Evolutionary conservation across 163 green algal species (phyloP), one percentile per base, ranked within the genome.

Genomic region (Chlorella variabilis): DNA sequence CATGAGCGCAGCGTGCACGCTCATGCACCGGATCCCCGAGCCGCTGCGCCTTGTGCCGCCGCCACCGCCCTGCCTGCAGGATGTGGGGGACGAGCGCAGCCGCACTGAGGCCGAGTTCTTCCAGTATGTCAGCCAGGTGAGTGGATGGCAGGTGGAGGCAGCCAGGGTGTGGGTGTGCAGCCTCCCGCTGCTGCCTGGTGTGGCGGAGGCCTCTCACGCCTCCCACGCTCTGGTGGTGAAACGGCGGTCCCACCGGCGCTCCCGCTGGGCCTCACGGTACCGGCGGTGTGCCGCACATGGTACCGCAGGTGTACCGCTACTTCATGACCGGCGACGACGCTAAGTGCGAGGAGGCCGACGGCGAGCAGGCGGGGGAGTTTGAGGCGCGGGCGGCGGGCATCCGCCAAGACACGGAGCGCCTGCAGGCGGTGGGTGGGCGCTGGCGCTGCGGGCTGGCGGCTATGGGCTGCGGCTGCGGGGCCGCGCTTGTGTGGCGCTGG

Each of bases 251-350:
- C 31, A 2, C 41, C 31, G 15, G 25, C 6, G 41, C 31, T 5
- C 61, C 11, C 7, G 5, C 4, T 45, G 33, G 27, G 31, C 62
- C 11, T 70, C 45, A 29, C 23, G 54, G 23, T 63, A 63, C 54
- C n/a, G n/a, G n/a, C n/a, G n/a, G n/a, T n/a, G n/a, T n/a, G n/a
- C n/a, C 23, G 54, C 54, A 63, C 20, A 67, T 67, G 29, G 59
- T 39, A 67, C 67, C 4, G 13, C 49, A 80, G 73, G 73, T 80
- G 0, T 98, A 98, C 85, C 67, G 78, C 31, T 86, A 86, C 73
- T 98, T 97, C 86, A 91, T 98, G 91, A 79, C 86, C 3, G 91
- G 92, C 1, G 90, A 98, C 18, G 94, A 98, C 70, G 84, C 81
- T 18, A 80, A 49, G 61, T 87, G 82, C 51, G 85, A 86, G 36